Percentiles rank a stretch among this genome's conserved stretches.
Conservation (phyloP, 2,329 filamentous ascomycete genomes). For the Calonectria fujianensis region DNA sequence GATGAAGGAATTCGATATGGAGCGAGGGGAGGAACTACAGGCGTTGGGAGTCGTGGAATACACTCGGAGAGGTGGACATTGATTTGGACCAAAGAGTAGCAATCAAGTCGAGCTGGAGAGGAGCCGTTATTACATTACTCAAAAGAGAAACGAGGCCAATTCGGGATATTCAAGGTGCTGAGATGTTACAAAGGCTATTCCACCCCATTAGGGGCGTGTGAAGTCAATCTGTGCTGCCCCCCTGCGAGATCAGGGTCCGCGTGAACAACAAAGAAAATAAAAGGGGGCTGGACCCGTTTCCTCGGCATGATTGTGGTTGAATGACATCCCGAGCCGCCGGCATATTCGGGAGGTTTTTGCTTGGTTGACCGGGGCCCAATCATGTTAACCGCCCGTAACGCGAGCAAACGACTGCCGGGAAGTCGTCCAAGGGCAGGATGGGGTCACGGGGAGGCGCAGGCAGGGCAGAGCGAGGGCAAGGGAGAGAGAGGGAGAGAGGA, state of each 20-base stretch:
- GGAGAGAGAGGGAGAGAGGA: neutral
- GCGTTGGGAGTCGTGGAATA: slow-evolving; percentile 41
- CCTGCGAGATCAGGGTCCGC: slow-evolving; percentile 22
- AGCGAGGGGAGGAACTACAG: slow-evolving; percentile 23
- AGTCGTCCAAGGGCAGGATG: neutral
- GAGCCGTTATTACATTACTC: slow-evolving; percentile 15
- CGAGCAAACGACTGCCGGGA: slow-evolving; percentile 17
- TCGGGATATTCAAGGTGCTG: slow-evolving; percentile 36
- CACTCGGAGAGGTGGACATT: slow-evolving; percentile 16
- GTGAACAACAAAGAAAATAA: slow-evolving; percentile 31
- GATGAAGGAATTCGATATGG: slow-evolving; percentile 18
- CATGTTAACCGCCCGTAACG: slow-evolving; percentile 19
- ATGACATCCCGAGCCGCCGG: neutral
- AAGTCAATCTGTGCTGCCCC: slow-evolving; percentile 30
- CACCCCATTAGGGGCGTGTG: slow-evolving; percentile 27
- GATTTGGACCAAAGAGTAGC: slow-evolving; percentile 30
- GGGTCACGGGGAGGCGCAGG: neutral
- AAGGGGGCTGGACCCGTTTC: slow-evolving; percentile 21
- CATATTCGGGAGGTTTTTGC: slow-evolving; percentile 6
- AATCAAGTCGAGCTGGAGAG: slow-evolving; percentile 19
- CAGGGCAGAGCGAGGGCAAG: neutral
- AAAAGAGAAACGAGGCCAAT: slow-evolving; percentile 32
- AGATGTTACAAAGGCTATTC: slow-evolving; percentile 25
- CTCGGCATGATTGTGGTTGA: slow-evolving; percentile 21
- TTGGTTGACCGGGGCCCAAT: slow-evolving; percentile 15